phyloP scores from a whole-genome alignment of 345 rosid species.

The Hibiscus mutabilis region DNA sequence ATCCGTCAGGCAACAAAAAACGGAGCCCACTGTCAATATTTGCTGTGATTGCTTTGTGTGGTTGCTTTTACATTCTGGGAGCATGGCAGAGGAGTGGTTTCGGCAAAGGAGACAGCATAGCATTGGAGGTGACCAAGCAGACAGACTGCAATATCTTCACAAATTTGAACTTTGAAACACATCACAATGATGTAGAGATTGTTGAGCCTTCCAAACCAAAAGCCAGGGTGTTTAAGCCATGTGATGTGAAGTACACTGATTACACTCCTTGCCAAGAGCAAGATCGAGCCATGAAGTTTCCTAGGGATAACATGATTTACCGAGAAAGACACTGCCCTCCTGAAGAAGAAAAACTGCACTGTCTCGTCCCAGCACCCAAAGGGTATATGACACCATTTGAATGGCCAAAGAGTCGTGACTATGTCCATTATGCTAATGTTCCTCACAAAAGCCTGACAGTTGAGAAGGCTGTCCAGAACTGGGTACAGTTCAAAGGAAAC shows the following conservation, averaged over 20 bases:
- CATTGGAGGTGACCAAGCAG: slow-evolving; percentile 53
- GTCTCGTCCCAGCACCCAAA: slow-evolving; percentile 90
- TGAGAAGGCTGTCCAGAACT: slow-evolving; percentile 85
- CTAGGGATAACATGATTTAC: slow-evolving; percentile 88
- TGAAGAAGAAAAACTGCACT: slow-evolving; percentile 64
- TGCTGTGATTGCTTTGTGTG: slow-evolving; percentile 65
- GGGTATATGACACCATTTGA: slow-evolving; percentile 86
- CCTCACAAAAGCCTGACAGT: slow-evolving; percentile 83
- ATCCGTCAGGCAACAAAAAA: slow-evolving; percentile 35
- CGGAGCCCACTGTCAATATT: slow-evolving; percentile 64
- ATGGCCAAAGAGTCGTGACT: slow-evolving; percentile 96
- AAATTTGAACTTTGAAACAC: slow-evolving; percentile 64
- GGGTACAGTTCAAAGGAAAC: slow-evolving; percentile 87
- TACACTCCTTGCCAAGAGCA: slow-evolving; percentile 99
- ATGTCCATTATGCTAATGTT: slow-evolving; percentile 86
- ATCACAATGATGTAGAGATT: slow-evolving; percentile 64
- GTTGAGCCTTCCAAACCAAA: slow-evolving; percentile 45
- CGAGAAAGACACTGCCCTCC: slow-evolving; percentile 95
- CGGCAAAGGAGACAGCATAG: slow-evolving; percentile 83
- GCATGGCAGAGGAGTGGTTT: slow-evolving; percentile 96
- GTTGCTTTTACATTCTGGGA: slow-evolving; percentile 87
- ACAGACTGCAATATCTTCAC: slow-evolving; percentile 57
- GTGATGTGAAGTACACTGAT: slow-evolving; percentile 70
- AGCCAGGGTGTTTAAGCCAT: slow-evolving; percentile 49
- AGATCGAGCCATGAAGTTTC: slow-evolving; percentile 83